Evolutionary conservation across 2,329 filamentous ascomycete species (phyloP).

Genomic region (Trichoderma semiorbis): DNA sequence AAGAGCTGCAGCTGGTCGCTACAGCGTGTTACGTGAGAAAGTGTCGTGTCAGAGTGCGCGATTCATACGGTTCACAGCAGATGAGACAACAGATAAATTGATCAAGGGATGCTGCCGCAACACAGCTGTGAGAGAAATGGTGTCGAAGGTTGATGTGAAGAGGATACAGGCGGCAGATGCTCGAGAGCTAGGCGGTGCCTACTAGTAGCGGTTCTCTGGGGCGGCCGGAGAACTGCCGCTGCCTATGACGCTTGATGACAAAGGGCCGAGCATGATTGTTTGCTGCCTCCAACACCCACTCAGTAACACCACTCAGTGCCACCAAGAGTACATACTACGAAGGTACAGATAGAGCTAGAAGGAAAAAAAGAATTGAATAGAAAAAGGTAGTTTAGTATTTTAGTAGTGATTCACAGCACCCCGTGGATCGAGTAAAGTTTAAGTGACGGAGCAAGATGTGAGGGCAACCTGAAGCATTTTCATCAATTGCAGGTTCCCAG

Average conservation of each 20-base stretch:
- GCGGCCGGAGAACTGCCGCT: conserved; percentile 12
- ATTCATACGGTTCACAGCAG: neutral
- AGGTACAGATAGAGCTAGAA: neutral
- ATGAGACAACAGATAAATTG: neutral
- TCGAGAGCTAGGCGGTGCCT: neutral
- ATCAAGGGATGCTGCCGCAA: neutral
- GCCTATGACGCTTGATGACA: conserved; percentile 16
- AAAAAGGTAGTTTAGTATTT: neutral
- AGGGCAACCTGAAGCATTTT: neutral
- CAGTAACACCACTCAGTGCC: no score
- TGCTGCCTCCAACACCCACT: neutral
- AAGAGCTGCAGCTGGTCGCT: neutral
- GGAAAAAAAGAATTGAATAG: neutral
- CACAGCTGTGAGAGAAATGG: neutral
- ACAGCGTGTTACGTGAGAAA: neutral
- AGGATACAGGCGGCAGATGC: neutral
- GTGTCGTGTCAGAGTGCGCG: conserved; percentile 1
- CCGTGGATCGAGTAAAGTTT: neutral
- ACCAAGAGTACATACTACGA: neutral
- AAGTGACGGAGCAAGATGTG: neutral
- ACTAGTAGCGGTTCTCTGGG: neutral
- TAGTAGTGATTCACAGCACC: neutral
- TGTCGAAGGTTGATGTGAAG: neutral
- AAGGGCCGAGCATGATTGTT: neutral
- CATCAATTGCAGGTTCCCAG: neutral